Evolutionary conservation across 768 basidiomycete genomes (phyloP), one percentile per base, ranked within the genome.

Genomic region (Boletus subcaerulescens): DNA sequence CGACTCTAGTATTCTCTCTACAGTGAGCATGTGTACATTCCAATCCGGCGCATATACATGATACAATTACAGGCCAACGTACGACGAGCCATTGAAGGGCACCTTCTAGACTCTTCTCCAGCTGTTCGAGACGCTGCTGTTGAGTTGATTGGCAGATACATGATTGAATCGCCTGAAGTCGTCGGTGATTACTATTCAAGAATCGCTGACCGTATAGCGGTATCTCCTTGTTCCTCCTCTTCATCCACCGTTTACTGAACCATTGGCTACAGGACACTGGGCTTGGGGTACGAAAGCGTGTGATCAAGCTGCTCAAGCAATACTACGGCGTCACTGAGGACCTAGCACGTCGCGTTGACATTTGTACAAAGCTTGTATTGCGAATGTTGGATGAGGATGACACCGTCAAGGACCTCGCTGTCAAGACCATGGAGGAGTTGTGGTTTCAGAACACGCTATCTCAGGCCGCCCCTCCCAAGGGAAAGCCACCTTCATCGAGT

Each of bases 111-210:
- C 62, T 88, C 81, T 59, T 98, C 97, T 1, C 88, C 97, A 1
- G 89, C 91, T 17, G 97, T 99, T 8, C 89, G 97, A 12, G 97
- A 99, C 67, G 93, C 94, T 5, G 94, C 96, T 6, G 91, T 99
- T 14, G 97, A 98, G 65, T 75, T 99, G 53, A 91, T 98, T 53
- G 97, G 97, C n/a, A 96, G 93, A 73, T 96, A 98, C 64, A 87
- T 98, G 77, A 83, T 94, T 35, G 88, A 93, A 57, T 86, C 87
- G 0, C 91, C 93, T 0, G 85, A 86, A 52, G 85, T 98, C n/a
- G 92, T 91, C 0, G 82, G 82, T 4, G 85, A 94, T 62, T 98
- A 98, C 73, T 96, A 95, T 64, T 77, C 80, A 45, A 86, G 85
- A 68, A 91, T 99, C 50, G 85, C 90, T 2, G 90, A 93, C 56